Evolutionary conservation across 2,329 filamentous ascomycete genomes (phyloP), one percentile per base, ranked within the genome.

Genomic region (Arthrobotrys entomopaga): DNA sequence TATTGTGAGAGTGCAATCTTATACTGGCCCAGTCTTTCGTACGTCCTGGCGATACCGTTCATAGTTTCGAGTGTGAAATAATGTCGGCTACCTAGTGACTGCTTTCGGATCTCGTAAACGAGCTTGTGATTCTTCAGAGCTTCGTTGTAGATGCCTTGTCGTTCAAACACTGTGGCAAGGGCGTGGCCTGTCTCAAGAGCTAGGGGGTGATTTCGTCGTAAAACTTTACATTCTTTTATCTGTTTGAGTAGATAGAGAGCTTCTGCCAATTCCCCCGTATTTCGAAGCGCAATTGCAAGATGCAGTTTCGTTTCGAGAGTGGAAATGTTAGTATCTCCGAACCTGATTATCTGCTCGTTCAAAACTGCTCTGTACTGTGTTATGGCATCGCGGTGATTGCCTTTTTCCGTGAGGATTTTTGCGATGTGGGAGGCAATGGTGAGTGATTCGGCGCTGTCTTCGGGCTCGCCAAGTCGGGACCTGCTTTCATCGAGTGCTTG

Each of bases 381-480:
- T 43, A 53, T 59, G 3, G 64, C 53, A 19, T 59, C 34, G 6
- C 38, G 13, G 13, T 59, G 34, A 0, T 43, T 49, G 2, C 64
- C 64, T 43, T 43, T 4, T 13, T 13, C 40, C n/a, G 4, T 43
- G 16, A 52, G 15, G 22, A 66, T 66, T 6, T 26, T 29, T 8
- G 64, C 64, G 13, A 59, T 53, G 34, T 66, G 64, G 2, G 64
- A 42, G n/a, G 26, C 20, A 52, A 66, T 59, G 5, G 8, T 53
- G 4, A 66, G 29, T 5, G 54, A 58, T 29, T 66, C 64, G 2
- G 46, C 4, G 13, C 20, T 59, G 38, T 66, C 34, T n/a, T 52
- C 53, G n/a, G 16, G 20, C 7, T 16, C 34, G 26, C 26, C 26
- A 7, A 29, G 3, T 16, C 43, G 53, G 15, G 54, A 52, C 4